A percentile compares a stretch with the other conserved stretches of the same genome.
phyloP scores from a whole-genome alignment of 495 filamentous ascomycete species.

The Penicillium lividum region DNA sequence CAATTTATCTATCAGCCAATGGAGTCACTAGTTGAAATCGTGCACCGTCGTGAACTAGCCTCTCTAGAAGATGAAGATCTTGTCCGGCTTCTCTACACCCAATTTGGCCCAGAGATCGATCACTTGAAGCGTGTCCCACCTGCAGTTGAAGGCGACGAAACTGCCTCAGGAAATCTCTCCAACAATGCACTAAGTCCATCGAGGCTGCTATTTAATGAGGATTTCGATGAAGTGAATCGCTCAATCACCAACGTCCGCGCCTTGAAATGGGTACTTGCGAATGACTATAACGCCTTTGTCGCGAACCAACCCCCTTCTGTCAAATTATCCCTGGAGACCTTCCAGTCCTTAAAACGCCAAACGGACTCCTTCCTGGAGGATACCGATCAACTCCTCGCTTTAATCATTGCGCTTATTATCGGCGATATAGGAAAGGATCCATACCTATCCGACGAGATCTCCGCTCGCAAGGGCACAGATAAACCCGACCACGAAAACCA shows the following conservation, averaged over 20 bases:
- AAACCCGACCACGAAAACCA: slow-evolving; percentile 25
- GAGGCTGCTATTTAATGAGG: slow-evolving; percentile 4
- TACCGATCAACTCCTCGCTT: slow-evolving; percentile 23
- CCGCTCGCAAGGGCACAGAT: neutral
- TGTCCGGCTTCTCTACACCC: neutral
- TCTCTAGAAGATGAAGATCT: slow-evolving; percentile 2
- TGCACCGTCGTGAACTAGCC: neutral
- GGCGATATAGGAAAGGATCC: slow-evolving; percentile 46
- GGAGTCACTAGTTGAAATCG: neutral
- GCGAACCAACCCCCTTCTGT: slow-evolving; percentile 16
- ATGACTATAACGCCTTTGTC: slow-evolving; percentile 30
- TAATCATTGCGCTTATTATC: slow-evolving; percentile 37
- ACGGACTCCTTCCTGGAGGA: neutral
- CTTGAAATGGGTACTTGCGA: slow-evolving; percentile 35
- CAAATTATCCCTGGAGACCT: slow-evolving; percentile 11
- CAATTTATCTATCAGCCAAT: neutral
- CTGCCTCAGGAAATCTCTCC: neutral
- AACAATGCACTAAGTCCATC: neutral
- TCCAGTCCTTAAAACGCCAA: slow-evolving; percentile 7
- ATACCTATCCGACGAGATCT: slow-evolving; percentile 21
- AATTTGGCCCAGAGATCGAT: neutral
- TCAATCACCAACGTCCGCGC: slow-evolving; percentile 34
- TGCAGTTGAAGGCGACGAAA: neutral
- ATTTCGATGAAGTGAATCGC: slow-evolving; percentile 40
- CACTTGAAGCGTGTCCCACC: neutral